Evolutionary conservation across 768 basidiomycete genomes (phyloP).

Genomic region (Suillus plorans): DNA sequence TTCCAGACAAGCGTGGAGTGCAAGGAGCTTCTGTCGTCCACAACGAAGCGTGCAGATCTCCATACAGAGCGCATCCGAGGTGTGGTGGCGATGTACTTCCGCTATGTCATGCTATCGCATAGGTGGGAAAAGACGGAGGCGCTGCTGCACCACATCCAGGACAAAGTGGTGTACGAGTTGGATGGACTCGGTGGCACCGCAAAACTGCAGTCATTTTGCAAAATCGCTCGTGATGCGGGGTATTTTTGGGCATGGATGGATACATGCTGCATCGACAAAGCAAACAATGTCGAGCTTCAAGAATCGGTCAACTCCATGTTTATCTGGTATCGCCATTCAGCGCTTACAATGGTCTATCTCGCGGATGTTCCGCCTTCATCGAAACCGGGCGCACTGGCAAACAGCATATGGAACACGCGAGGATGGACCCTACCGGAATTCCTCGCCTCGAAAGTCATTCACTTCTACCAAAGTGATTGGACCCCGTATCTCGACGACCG

Average conservation of each 20-base stretch:
- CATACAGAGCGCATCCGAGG: background rate
- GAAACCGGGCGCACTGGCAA: background rate
- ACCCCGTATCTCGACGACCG: background rate
- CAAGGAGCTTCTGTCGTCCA: background rate
- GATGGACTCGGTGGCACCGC: background rate
- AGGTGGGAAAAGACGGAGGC: background rate
- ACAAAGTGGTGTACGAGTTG: background rate
- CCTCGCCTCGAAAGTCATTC: background rate
- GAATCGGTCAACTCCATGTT: background rate
- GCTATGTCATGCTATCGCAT: background rate
- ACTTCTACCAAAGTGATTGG: background rate
- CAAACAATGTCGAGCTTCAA: background rate
- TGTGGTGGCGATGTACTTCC: background rate
- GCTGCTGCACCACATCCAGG: background rate
- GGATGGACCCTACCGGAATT: background rate
- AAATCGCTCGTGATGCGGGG: background rate
- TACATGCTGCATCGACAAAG: background rate
- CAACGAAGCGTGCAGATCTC: background rate
- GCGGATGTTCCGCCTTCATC: background rate
- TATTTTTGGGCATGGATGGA: background rate
- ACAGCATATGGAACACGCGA: background rate
- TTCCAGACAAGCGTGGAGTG: background rate
- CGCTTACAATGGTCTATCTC: background rate
- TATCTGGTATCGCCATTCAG: background rate
- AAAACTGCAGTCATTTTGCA: background rate